Evolutionary conservation across 177 flowering plant species (phyloP).

Genomic region (Vitis hybrid): DNA sequence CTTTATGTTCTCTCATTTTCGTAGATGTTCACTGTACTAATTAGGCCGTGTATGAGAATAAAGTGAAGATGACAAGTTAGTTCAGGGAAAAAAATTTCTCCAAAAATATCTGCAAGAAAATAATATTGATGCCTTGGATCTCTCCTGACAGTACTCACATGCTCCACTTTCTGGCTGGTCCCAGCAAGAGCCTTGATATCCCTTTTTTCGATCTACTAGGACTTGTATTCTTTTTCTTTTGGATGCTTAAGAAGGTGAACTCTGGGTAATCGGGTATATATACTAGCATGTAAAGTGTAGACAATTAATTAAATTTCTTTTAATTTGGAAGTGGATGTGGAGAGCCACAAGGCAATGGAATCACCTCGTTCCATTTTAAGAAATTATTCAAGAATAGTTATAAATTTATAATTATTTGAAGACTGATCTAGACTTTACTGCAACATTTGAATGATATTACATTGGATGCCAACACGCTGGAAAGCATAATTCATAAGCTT

Average conservation of each 20-base stretch:
- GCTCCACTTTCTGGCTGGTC: slow-evolving; percentile 17
- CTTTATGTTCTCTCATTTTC: background rate
- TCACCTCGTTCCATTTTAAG: too few relatives aligned
- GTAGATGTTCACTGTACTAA: background rate
- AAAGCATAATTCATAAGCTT: too few relatives aligned
- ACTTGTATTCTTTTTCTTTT: background rate
- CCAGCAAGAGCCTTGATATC: slow-evolving; percentile 4
- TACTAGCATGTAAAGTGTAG: too few relatives aligned
- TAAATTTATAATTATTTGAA: too few relatives aligned
- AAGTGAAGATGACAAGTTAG: background rate
- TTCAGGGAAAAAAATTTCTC: background rate
- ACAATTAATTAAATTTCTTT: too few relatives aligned
- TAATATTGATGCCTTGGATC: slow-evolving; percentile 10
- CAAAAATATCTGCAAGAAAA: background rate
- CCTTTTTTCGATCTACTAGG: background rate
- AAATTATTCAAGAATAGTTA: too few relatives aligned
- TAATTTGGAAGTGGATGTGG: too few relatives aligned
- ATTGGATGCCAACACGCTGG: too few relatives aligned
- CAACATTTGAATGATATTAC: too few relatives aligned
- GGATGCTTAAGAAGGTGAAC: slow-evolving; percentile 5
- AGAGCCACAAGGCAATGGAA: too few relatives aligned
- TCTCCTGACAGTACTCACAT: slow-evolving; percentile 19
- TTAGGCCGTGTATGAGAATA: background rate
- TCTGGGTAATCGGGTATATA: background rate
- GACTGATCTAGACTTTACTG: too few relatives aligned